phyloP scores from a whole-genome alignment of 768 basidiomycete species.

The Rhizopogon vulgaris region DNA sequence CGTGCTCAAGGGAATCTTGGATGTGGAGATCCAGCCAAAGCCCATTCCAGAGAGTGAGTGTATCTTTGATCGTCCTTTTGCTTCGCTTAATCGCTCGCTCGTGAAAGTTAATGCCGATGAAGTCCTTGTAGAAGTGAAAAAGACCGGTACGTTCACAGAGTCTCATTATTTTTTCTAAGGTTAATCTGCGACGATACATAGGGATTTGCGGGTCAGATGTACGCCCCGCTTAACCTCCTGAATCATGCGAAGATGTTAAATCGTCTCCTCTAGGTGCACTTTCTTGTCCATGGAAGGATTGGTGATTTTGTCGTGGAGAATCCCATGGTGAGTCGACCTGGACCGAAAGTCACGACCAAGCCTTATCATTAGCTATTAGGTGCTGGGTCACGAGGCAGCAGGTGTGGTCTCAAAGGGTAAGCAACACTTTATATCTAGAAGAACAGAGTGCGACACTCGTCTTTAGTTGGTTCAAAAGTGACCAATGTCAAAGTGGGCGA shows the following conservation, averaged over 20 bases:
- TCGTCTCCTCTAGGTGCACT: slow-evolving; percentile 54
- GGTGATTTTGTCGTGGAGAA: slow-evolving; percentile 73
- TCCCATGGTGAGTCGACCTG: slow-evolving; percentile 56
- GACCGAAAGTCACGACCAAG: background rate
- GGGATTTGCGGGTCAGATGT: slow-evolving; percentile 93
- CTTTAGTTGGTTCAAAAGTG: slow-evolving; percentile 67
- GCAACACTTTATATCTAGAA: background rate
- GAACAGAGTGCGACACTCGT: background rate
- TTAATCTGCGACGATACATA: slow-evolving; percentile 22
- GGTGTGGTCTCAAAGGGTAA: slow-evolving; percentile 69
- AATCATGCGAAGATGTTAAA: slow-evolving; percentile 7
- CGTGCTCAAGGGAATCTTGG: slow-evolving; percentile 61
- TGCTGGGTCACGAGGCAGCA: slow-evolving; percentile 91
- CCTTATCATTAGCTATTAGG: slow-evolving; percentile 36
- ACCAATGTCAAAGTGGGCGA: slow-evolving; percentile 76
- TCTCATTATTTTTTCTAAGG: background rate
- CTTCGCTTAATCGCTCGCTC: slow-evolving; percentile 6
- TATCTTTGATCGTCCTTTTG: background rate
- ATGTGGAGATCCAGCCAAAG: slow-evolving; percentile 66
- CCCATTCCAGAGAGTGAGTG: slow-evolving; percentile 66
- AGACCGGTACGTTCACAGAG: slow-evolving; percentile 59
- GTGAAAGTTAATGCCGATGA: slow-evolving; percentile 59
- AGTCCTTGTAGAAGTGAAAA: slow-evolving; percentile 85
- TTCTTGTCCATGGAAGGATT: slow-evolving; percentile 71
- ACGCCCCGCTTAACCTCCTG: slow-evolving; percentile 14